phyloP scores from a whole-genome alignment of 2,329 filamentous ascomycete genomes.

The Hypoxylon sp. region DNA sequence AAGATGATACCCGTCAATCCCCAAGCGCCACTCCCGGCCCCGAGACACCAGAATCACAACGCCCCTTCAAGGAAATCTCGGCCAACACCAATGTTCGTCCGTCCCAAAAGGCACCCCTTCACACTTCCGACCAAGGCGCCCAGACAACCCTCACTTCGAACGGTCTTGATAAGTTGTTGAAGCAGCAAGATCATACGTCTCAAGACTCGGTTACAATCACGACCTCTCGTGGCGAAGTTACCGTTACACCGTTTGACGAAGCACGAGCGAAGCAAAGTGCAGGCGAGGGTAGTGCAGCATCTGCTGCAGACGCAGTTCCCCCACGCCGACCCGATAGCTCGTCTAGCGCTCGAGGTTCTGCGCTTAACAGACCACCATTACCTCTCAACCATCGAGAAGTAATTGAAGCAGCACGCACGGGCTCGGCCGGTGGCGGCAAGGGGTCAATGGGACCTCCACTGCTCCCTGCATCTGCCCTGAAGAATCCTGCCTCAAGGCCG shows the following conservation, averaged over 20 bases:
- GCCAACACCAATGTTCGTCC: slow-evolving; percentile 59
- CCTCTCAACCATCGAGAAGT: slow-evolving; percentile 83
- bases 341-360: slow-evolving; percentile 65
- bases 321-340: slow-evolving; percentile 74
- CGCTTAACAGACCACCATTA: slow-evolving; percentile 70
- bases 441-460: slow-evolving; percentile 83
- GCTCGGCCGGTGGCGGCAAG: slow-evolving; percentile 58
- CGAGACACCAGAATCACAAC: slow-evolving; percentile 63
- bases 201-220: slow-evolving; percentile 37
- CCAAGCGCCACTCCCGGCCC: slow-evolving; percentile 51
- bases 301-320: slow-evolving; percentile 48
- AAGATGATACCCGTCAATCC: slow-evolving; percentile 70
- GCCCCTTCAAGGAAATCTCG: slow-evolving; percentile 70
- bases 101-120: slow-evolving; percentile 50
- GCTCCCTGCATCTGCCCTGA: slow-evolving; percentile 77
- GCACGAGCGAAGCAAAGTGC: slow-evolving; percentile 50
- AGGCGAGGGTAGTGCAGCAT: slow-evolving; percentile 48
- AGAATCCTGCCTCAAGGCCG: slow-evolving; percentile 59
- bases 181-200: slow-evolving; percentile 55
- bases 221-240: slow-evolving; percentile 28
- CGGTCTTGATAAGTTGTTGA: slow-evolving; percentile 79
- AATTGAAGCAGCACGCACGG: slow-evolving; percentile 79
- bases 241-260: slow-evolving; percentile 41
- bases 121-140: slow-evolving; percentile 74
- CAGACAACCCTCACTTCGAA: slow-evolving; percentile 87